phyloP scores from a whole-genome alignment of 371 early-diverging fungal genomes.

The Mucor velutinosus region DNA sequence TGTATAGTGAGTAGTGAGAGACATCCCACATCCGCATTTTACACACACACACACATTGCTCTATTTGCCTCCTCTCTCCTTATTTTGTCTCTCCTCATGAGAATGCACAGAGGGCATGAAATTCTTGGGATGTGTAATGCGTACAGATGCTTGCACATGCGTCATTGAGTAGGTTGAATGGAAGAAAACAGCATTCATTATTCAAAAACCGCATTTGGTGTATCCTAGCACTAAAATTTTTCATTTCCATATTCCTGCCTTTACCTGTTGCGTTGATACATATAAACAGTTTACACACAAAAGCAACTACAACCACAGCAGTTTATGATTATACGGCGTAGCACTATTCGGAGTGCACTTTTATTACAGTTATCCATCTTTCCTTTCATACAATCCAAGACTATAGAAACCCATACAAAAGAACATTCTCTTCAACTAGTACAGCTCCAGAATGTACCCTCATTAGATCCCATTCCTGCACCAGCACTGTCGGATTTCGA shows the following conservation, averaged over 20 bases:
- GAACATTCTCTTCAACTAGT: background rate
- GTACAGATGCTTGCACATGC: background rate
- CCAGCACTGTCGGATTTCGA: background rate
- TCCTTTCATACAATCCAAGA: background rate
- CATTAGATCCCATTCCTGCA: background rate
- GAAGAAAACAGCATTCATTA: background rate
- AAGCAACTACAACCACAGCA: background rate
- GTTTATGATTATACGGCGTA: slow-evolving; percentile 10
- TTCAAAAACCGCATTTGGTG: background rate
- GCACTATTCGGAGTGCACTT: slow-evolving; percentile 13
- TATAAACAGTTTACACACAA: background rate
- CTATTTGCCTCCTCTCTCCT: background rate
- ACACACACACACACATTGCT: no score
- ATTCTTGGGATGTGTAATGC: background rate
- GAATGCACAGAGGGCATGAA: background rate
- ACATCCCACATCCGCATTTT: no score
- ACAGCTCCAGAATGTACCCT: background rate
- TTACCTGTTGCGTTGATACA: background rate
- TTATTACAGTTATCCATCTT: slow-evolving; percentile 2
- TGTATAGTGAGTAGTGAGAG: background rate
- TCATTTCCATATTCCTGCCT: background rate
- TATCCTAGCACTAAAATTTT: background rate
- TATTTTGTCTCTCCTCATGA: background rate
- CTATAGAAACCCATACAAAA: background rate
- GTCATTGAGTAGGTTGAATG: background rate